Base-by-base conservation (phyloP, 2,329 filamentous ascomycete genomes). In the Colletotrichum lini region DNA sequence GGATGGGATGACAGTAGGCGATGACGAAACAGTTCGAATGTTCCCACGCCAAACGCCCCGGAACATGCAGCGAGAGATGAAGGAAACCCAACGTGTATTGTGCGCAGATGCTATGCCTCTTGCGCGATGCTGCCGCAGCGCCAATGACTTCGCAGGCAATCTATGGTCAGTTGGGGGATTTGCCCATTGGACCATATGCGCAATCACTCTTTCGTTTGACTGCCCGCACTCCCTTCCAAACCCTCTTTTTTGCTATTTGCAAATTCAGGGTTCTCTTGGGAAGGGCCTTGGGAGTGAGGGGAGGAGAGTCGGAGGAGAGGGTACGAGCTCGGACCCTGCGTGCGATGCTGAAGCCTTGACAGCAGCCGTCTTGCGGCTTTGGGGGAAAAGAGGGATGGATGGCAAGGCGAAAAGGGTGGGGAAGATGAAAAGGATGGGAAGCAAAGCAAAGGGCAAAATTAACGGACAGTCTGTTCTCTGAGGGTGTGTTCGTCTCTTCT, bases 181-280 rank as follows among this genome's bases (percentile, higher is more conserved):
- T 26, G n/a, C 12, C 26, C 65, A 63, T 71, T 63, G 65, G 58
- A 23, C 68, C 58, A 71, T 58, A 53, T 63, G 68, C 63, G 61
- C 4, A 30, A 30, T 4, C 30, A 30, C 30, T 30, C 7, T 30
- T 30, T 30, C 7, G 5, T 30, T 30, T 30, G 26, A 26, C 26
- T 26, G 23, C 23, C 23, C 23, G 23, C 23, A 2, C 23, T 26
- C n/a, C 26, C 26, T 26, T 30, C 23, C 40, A 30, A 21, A n/a
- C 49, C 59, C n/a, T 59, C 54, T 30, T 30, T 12, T 26, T 1
- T 38, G 30, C 50, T 26, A 30, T 53, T 63, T 21, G 38, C n/a
- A 18, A 57, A n/a, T 35, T 15, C 50, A 58, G 44, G 53, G 53
- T 16, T 30, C 15, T 15, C 38, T 23, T 30, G 30, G 30, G 8